A percentile compares a stretch with the other conserved stretches of the same genome.
phyloP scores from a whole-genome alignment of 2,329 filamentous ascomycete genomes.

The Metarhizium anisopliae region DNA sequence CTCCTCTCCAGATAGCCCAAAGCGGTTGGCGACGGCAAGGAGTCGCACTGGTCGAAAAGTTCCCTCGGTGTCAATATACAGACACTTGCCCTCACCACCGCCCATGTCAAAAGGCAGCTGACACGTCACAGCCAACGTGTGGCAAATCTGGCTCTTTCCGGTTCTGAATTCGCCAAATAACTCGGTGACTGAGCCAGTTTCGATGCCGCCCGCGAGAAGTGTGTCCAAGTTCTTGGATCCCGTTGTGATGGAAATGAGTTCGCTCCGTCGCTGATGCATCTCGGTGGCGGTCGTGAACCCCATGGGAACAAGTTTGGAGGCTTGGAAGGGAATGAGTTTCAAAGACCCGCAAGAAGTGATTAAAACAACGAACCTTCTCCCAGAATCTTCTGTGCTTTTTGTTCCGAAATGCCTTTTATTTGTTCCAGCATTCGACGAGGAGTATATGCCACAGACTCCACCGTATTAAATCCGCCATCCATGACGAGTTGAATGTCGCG shows the following conservation, averaged over 20 bases:
- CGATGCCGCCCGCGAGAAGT: conserved; percentile 83
- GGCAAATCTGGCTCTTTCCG: conserved; percentile 97
- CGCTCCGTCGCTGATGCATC: conserved; percentile 94
- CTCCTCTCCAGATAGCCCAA: conserved; percentile 90
- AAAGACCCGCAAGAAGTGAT: too few relatives aligned
- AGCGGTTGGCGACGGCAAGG: conserved; percentile 86
- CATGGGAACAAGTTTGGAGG: conserved; percentile 95
- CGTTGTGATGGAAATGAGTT: conserved; percentile 95
- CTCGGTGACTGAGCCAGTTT: conserved; percentile 96
- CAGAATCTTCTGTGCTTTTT: conserved; percentile 87
- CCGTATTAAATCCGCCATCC: conserved; percentile 89
- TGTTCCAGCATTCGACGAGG: conserved; percentile 77
- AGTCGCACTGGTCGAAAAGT: conserved; percentile 91
- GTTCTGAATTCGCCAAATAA: conserved; percentile 97
- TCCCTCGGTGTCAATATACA: conserved; percentile 97
- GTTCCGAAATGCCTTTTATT: conserved; percentile 96
- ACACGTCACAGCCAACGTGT: conserved; percentile 96
- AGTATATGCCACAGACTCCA: conserved; percentile 91
- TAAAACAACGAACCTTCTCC: conserved; percentile 59
- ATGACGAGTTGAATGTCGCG: conserved; percentile 89
- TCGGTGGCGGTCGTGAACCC: conserved; percentile 98
- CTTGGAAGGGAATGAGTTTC: conserved; percentile 34
- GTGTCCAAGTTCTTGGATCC: conserved; percentile 97
- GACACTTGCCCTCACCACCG: conserved; percentile 92
- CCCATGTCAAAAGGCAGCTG: conserved; percentile 98